These are phyloP conservation scores for Scorias spongiosa DNA, from an alignment of 2,329 filamentous ascomycete genomes.

Conservation along the genomic window DNA sequence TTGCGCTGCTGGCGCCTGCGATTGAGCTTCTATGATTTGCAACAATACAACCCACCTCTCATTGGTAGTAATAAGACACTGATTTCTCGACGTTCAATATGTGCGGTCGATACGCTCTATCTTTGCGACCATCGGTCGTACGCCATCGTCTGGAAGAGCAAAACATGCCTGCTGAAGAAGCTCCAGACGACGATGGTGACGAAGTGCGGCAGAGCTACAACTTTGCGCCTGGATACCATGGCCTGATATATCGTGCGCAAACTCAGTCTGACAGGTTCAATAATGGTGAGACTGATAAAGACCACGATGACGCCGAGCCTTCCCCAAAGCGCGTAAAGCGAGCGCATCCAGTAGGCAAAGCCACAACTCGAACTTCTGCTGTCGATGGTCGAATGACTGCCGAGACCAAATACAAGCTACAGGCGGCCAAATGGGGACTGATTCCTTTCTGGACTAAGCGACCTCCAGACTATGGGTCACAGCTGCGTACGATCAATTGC, in stretches of 20 bases:
- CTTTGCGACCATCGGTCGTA: slow-evolving; percentile 53
- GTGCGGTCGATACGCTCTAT: slow-evolving; percentile 53
- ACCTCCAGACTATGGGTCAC: slow-evolving; percentile 58
- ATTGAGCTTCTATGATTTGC: no score
- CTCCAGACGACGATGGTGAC: slow-evolving; percentile 62
- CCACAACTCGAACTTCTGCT: slow-evolving; percentile 2
- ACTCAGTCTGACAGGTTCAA: slow-evolving; percentile 36
- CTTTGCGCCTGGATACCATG: slow-evolving; percentile 76
- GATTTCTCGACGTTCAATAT: slow-evolving; percentile 24
- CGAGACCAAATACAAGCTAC: slow-evolving; percentile 58
- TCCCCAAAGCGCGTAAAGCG: slow-evolving; percentile 11
- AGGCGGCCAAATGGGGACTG: slow-evolving; percentile 92
- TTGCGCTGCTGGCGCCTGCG: no score
- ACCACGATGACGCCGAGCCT: slow-evolving; percentile 10
- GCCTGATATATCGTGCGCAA: slow-evolving; percentile 72
- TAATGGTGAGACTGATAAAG: slow-evolving; percentile 11
- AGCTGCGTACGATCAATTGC: slow-evolving; percentile 89
- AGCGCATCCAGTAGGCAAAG: slow-evolving; percentile 5
- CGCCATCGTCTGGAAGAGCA: slow-evolving; percentile 58
- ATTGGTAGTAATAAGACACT: no score
- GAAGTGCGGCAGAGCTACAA: slow-evolving; percentile 68
- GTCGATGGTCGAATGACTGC: slow-evolving; percentile 12
- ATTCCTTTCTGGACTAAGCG: slow-evolving; percentile 88
- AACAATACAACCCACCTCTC: no score
- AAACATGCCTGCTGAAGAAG: slow-evolving; percentile 56